Percentiles rank a stretch among this genome's conserved stretches.
Evolutionary conservation across 2,329 filamentous ascomycete genomes (phyloP).

Genomic region (Penicillium sp.): DNA sequence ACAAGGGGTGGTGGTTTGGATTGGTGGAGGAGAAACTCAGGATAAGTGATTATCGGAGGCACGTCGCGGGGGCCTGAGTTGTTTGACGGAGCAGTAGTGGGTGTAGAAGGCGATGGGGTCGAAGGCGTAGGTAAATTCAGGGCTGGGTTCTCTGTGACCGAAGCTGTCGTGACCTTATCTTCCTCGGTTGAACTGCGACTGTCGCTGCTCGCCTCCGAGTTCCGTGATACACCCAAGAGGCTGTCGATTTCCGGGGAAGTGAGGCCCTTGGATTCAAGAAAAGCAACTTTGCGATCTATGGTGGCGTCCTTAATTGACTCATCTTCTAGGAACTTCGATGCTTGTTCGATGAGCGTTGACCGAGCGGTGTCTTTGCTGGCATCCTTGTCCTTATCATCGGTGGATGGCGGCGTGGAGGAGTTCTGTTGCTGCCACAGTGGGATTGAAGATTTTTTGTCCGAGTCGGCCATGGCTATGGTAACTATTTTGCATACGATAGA

Average conservation of each 20-base stretch:
- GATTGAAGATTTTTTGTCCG: constrained; percentile 39
- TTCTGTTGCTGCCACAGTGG: constrained; percentile 49
- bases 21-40: constrained; percentile 66
- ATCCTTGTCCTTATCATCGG: constrained; percentile 26
- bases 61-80: constrained; percentile 46
- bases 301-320: constrained; percentile 71
- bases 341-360: constrained; percentile 64
- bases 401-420: constrained; percentile 31
- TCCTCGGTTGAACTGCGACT: constrained; percentile 18
- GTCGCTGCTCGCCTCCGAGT: constrained; percentile 32
- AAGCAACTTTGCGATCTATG: constrained; percentile 73
- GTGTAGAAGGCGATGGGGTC: constrained; percentile 5
- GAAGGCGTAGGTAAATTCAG: constrained; percentile 12
- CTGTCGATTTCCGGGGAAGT: constrained; percentile 68
- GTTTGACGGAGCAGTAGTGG: constrained; percentile 21
- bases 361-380: constrained; percentile 25
- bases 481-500: background rate
- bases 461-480: constrained; percentile 37
- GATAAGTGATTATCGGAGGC: constrained; percentile 69
- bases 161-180: constrained; percentile 10
- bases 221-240: constrained; percentile 58
- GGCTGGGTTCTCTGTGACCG: constrained; percentile 7
- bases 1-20: constrained; percentile 65
- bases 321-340: constrained; percentile 76
- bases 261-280: constrained; percentile 79